Evolutionary conservation across 345 rosid genomes (phyloP), one percentile per base, ranked within the genome.

Genomic region (Salix caprea): DNA sequence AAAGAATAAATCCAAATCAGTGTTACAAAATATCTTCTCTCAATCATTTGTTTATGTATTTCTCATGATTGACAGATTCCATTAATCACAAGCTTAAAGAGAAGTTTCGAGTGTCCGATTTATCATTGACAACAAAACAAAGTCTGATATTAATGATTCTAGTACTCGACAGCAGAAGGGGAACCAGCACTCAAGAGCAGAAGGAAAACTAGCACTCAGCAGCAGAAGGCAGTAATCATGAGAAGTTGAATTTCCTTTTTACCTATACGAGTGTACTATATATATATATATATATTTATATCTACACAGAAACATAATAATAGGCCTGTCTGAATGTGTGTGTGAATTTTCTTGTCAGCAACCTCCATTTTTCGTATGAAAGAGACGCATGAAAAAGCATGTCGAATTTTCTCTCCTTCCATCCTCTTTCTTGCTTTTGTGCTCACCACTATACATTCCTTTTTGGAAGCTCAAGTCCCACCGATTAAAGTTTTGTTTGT

Each of bases 31-130:
- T 15, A 76, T 84, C 79, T 71, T 75, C 39, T 54, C 30, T 78
- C 88, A 88, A 88, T 87, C 90, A 89, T 88, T 86, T 84, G 80
- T 87, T 87, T 85, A 73, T 84, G 84, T 80, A 86, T 85, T 89
- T 84, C 65, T 76, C 75, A 80, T 89, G 90, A 86, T 82, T 88
- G 92, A 86, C 80, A 28, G 89, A 87, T 88, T 81, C 83, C 91
- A 83, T 84, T 84, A 77, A 24, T 65, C 71, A 84, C 74, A 88
- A 77, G 83, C 83, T 70, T 61, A 23, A 42, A 76, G 32, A 65
- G 26, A 81, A 71, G 70, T 75, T 82, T 74, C 72, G 76, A 72
- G 82, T 65, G 68, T 34, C 65, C 79, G 23, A 58, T 48, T 76
- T 66, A 48, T 50, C 40, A 71, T 19, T 74, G 24, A 50, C 72